Evolutionary conservation across 2,329 filamentous ascomycete species (phyloP).

Genomic region (Cercospora nicotianae): DNA sequence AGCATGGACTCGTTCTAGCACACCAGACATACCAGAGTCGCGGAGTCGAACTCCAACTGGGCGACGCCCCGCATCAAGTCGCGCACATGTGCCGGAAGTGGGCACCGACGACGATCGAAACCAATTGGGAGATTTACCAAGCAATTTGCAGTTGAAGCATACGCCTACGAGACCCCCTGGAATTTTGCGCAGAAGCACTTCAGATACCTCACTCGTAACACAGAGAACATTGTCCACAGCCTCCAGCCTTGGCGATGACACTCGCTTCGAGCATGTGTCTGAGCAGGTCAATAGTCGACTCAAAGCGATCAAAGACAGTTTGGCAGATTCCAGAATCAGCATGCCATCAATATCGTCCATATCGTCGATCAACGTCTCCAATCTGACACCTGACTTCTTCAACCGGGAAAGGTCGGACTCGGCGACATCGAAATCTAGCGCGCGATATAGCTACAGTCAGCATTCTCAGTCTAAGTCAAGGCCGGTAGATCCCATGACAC

Average conservation of each 20-base stretch:
- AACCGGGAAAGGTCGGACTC: slow-evolving; percentile 32
- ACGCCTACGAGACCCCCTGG: slow-evolving; percentile 25
- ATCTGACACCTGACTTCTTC: slow-evolving; percentile 34
- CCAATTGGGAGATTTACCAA: slow-evolving; percentile 27
- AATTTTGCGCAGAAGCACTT: slow-evolving; percentile 61
- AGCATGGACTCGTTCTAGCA: neutral
- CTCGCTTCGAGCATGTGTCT: slow-evolving; percentile 73
- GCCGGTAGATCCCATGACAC: slow-evolving; percentile 32
- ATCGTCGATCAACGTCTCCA: slow-evolving; percentile 41
- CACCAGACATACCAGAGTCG: neutral
- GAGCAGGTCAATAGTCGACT: slow-evolving; percentile 85
- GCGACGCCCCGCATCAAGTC: slow-evolving; percentile 1
- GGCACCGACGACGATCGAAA: slow-evolving; percentile 27
- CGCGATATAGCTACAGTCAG: neutral
- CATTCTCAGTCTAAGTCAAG: slow-evolving; percentile 14
- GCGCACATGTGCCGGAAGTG: neutral
- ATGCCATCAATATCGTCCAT: slow-evolving; percentile 53
- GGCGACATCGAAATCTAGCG: slow-evolving; percentile 16
- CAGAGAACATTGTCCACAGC: slow-evolving; percentile 73
- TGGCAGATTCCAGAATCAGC: slow-evolving; percentile 79
- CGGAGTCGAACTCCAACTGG: neutral
- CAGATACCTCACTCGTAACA: slow-evolving; percentile 73
- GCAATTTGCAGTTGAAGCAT: slow-evolving; percentile 21
- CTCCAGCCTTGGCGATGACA: slow-evolving; percentile 82
- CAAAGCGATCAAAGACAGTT: slow-evolving; percentile 86